Conservation (phyloP, 495 filamentous ascomycete species). For the Jackrogersella minutella region DNA sequence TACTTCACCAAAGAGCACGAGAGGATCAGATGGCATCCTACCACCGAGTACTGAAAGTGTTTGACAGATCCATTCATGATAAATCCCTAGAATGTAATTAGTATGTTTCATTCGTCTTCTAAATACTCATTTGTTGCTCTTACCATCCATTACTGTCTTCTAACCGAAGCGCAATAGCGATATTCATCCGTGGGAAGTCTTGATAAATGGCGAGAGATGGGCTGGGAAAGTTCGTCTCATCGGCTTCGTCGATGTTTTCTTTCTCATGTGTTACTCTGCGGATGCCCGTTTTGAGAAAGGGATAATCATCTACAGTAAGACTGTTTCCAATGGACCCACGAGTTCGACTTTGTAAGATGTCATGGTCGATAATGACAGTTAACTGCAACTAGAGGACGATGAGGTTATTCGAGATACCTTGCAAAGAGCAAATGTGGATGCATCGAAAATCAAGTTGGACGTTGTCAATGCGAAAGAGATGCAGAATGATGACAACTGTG, state of each 20-base stretch:
- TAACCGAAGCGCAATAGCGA: slow-evolving; percentile 37
- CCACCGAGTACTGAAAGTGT: slow-evolving; percentile 51
- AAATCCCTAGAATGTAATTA: slow-evolving; percentile 52
- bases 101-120: slow-evolving; percentile 29
- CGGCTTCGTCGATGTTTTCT: slow-evolving; percentile 54
- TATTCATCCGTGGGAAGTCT: slow-evolving; percentile 54
- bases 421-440: slow-evolving; percentile 24
- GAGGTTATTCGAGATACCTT: slow-evolving; percentile 46
- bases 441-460: slow-evolving; percentile 28
- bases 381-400: slow-evolving; percentile 47
- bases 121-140: neutral
- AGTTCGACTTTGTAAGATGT: neutral
- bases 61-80: slow-evolving; percentile 48
- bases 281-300: slow-evolving; percentile 51
- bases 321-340: neutral
- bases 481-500: slow-evolving; percentile 13
- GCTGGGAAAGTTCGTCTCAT: slow-evolving; percentile 51
- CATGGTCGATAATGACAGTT: neutral
- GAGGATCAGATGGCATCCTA: slow-evolving; percentile 49
- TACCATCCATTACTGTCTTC: neutral
- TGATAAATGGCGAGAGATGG: slow-evolving; percentile 52
- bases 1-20: neutral
- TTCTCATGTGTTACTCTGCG: slow-evolving; percentile 53
- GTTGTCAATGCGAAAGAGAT: slow-evolving; percentile 37
- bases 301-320: slow-evolving; percentile 52